Evolutionary conservation across 345 rosid species (phyloP).

Genomic region (Limnanthes douglasii): DNA sequence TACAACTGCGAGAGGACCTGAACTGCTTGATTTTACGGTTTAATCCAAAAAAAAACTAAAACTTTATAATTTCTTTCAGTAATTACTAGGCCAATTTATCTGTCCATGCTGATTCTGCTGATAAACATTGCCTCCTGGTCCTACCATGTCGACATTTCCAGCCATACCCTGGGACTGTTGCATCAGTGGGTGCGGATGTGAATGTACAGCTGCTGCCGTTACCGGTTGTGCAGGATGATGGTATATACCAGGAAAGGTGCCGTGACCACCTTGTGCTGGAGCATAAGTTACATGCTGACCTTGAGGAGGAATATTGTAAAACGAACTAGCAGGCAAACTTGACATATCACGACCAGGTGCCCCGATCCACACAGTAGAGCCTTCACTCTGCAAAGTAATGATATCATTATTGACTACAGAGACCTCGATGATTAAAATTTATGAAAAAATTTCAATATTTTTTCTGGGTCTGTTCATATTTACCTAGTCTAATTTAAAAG

Average conservation of each 20-base stretch:
- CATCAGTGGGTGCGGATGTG: constrained; percentile 48
- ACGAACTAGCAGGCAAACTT: constrained; percentile 55
- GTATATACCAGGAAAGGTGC: constrained; percentile 48
- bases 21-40: constrained; percentile 17
- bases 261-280: constrained; percentile 61
- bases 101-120: constrained; percentile 93
- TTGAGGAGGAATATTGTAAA: constrained; percentile 71
- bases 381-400: constrained; percentile 56
- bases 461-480: too few species aligned
- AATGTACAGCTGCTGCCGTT: constrained; percentile 45
- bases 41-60: constrained; percentile 17
- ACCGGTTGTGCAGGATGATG: constrained; percentile 75
- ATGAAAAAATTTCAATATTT: too few species aligned
- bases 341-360: constrained; percentile 64
- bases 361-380: constrained; percentile 72
- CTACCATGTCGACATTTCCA: constrained; percentile 61
- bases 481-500: too few species aligned
- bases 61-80: constrained; percentile 28
- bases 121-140: constrained; percentile 55
- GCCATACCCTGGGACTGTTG: constrained; percentile 68
- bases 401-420: too few species aligned
- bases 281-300: constrained; percentile 74
- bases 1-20: constrained; percentile 22
- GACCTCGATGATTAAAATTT: too few species aligned
- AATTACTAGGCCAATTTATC: constrained; percentile 80